Evolutionary conservation across 345 rosid species (phyloP).

Genomic region (Arabidopsis suecica): DNA sequence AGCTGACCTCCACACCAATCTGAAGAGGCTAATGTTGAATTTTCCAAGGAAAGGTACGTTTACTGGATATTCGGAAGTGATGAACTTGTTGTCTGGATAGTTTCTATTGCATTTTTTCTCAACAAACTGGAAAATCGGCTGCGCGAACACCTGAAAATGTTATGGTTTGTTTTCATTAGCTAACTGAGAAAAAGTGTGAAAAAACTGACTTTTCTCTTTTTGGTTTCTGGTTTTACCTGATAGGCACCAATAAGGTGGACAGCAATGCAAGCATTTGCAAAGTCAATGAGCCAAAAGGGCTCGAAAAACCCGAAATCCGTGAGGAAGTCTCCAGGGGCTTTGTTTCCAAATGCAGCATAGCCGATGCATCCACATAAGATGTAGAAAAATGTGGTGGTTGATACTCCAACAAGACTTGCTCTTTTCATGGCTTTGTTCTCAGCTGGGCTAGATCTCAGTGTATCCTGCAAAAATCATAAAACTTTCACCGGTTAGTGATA

Average conservation of each 20-base stretch:
- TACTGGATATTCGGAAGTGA: constrained; percentile 55
- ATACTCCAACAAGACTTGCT: constrained; percentile 62
- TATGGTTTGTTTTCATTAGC: background rate
- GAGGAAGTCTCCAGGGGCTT: constrained; percentile 90
- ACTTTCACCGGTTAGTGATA: constrained; percentile 8
- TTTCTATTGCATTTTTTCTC: constrained; percentile 57
- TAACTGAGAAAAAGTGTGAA: background rate
- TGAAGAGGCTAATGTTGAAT: constrained; percentile 58
- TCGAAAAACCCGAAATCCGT: constrained; percentile 93
- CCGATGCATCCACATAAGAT: constrained; percentile 77
- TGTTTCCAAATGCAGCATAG: constrained; percentile 93
- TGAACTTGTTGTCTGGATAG: constrained; percentile 77
- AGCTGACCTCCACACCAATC: constrained; percentile 77
- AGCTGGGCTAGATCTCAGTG: constrained; percentile 70
- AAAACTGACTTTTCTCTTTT: background rate
- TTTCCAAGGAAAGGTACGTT: constrained; percentile 58
- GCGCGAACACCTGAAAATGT: constrained; percentile 70
- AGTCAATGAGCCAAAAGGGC: constrained; percentile 85
- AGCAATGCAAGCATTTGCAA: constrained; percentile 84
- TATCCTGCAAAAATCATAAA: constrained; percentile 52
- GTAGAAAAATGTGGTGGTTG: constrained; percentile 78
- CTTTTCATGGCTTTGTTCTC: constrained; percentile 77
- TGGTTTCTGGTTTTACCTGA: constrained; percentile 58
- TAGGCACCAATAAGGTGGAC: constrained; percentile 84
- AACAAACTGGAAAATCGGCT: constrained; percentile 73